phyloP scores from a whole-genome alignment of 306 rosid genomes.

The Lathyrus tuberosus region DNA sequence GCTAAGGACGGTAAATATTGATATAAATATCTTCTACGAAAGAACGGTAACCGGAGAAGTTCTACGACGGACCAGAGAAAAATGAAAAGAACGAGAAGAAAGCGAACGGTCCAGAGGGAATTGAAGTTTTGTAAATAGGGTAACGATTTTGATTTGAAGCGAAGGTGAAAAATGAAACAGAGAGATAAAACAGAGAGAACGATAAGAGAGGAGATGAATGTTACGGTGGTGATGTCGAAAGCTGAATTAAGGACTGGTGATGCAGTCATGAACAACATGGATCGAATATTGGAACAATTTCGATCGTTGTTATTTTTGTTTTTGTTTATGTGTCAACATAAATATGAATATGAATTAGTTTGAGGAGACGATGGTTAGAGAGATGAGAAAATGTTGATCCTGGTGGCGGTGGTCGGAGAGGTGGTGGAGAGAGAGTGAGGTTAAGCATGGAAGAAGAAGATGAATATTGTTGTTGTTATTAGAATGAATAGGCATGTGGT shows the following conservation, averaged over 20 bases:
- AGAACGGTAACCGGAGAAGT: constrained; percentile 57
- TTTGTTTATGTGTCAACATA: not conserved
- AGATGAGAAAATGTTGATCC: constrained; percentile 28
- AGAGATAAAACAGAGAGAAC: constrained; percentile 64
- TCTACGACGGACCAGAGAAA: constrained; percentile 68
- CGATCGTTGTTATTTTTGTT: not conserved
- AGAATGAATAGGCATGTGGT: constrained; percentile 13
- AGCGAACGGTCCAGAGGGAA: constrained; percentile 80
- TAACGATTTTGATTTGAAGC: constrained; percentile 64
- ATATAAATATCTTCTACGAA: constrained; percentile 44
- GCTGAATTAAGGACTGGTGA: constrained; percentile 46
- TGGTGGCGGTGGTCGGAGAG: constrained; percentile 46
- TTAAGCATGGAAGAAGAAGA: constrained; percentile 58
- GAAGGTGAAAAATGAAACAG: constrained; percentile 72
- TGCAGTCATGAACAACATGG: constrained; percentile 60
- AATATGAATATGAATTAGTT: not conserved
- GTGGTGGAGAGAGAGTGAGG: constrained; percentile 49
- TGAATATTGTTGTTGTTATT: not conserved
- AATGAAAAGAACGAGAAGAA: constrained; percentile 65
- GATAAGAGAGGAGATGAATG: constrained; percentile 49
- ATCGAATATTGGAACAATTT: not conserved
- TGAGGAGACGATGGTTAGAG: not conserved
- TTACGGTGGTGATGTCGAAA: constrained; percentile 56
- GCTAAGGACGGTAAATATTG: constrained; percentile 23
- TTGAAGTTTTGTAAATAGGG: constrained; percentile 65